Evolutionary conservation across 1,284 basidiomycete genomes (phyloP), one percentile per base, ranked within the genome.

Genomic region (Leccinum griseonigrum): DNA sequence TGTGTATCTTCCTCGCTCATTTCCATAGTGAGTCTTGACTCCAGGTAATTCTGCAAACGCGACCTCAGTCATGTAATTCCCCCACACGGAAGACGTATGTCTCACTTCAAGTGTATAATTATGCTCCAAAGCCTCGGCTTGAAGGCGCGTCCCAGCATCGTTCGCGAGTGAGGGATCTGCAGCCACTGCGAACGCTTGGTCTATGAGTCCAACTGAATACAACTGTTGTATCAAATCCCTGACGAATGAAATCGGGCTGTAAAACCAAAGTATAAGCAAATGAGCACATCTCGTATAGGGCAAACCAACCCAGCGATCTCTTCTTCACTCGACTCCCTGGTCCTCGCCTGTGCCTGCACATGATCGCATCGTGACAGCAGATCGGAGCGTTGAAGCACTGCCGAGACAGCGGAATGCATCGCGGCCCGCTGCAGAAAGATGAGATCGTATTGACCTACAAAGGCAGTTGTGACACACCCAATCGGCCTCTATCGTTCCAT

Each of bases 151-250:
- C 3, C 78, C 74, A 58, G 73, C 76, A 56, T 85, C 81, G 57
- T 80, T 83, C 0, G 78, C 74, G 18, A 85, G 77, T 60, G 76
- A 74, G 1, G 84, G 81, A 66, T 86, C 83, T 29, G 85, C 69
- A 52, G 81, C 80, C 29, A 78, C 60, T 8, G 82, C 82, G 54
- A 83, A 81, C 0, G 78, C 68, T 52, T 78, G 75, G 50, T 88
- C 83, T 34, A 91, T 67, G n/a, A 90, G 76, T 3, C 82, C 82
- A n/a, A 77, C 72, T 10, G 77, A 73, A 11, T 83, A 70, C 2
- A 89, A 70, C 57, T 86, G 83, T 59, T 84, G 81, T n/a, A 90
- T 75, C 50, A 91, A 77, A 59, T 86, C 84, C 22, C 81, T 79
- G 50, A 79, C 73, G 64, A 88, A 81, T 4, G 83, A 78, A n/a